These are phyloP conservation scores for Abrus pulchellus DNA, from an alignment of 306 rosid species.

Conservation along the genomic window DNA sequence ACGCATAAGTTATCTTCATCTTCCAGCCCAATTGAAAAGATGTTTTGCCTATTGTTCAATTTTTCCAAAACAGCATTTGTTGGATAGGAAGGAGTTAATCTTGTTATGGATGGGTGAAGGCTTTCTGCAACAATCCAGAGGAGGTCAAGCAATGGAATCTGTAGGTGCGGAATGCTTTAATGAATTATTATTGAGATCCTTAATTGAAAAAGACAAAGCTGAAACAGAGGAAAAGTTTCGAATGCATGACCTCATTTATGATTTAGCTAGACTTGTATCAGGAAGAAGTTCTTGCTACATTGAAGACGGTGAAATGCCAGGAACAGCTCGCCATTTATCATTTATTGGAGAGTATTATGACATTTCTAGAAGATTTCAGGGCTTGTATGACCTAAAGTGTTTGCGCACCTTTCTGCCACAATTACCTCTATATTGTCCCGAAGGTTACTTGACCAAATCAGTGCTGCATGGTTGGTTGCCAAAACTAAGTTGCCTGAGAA, in stretches of 20 bases:
- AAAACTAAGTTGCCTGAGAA: constrained; percentile 7
- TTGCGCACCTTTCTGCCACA: constrained; percentile 16
- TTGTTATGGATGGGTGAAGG: constrained; percentile 40
- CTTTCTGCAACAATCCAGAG: neutral
- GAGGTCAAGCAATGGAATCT: neutral
- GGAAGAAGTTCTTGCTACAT: constrained; percentile 3
- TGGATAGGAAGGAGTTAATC: constrained; percentile 2
- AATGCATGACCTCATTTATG: constrained; percentile 22
- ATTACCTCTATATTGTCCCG: neutral
- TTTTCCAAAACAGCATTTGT: constrained; percentile 31
- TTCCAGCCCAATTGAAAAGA: constrained; percentile 43
- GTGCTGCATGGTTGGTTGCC: neutral
- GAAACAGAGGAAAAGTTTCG: neutral
- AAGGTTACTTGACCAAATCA: neutral
- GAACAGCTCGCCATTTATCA: constrained; percentile 16
- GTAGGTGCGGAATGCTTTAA: neutral
- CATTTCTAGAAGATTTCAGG: constrained; percentile 1
- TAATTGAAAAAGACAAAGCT: neutral
- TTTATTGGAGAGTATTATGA: neutral
- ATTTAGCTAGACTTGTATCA: constrained; percentile 20
- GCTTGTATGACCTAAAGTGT: neutral
- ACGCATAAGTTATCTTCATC: constrained; percentile 28
- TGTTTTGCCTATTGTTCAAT: constrained; percentile 51
- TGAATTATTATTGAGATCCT: constrained; percentile 14
- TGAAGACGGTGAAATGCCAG: neutral